Evolutionary conservation across 306 rosid species (phyloP), one percentile per base, ranked within the genome.

Genomic region (Prunus campanulata): DNA sequence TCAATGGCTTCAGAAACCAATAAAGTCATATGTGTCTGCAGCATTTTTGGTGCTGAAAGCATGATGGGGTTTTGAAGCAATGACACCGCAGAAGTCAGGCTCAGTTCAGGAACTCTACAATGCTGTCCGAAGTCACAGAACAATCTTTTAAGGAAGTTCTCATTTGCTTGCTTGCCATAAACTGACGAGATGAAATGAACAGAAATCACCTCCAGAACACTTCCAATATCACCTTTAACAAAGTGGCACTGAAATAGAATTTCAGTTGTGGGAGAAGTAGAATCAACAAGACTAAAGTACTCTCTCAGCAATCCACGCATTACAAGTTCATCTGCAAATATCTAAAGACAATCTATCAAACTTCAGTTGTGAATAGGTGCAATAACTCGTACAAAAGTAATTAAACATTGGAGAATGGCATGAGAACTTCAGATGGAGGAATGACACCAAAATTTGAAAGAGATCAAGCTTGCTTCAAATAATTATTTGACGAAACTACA

Each of bases 311-410:
- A 77, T 77, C 67, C 78, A 68, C 88, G 87, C 77, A 79, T 81
- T 78, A 85, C 73, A 84, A 89, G 85, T 78, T 92, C 97, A 77
- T 92, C 96, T 25, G 91, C 96, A 80, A 92, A 89, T 54, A 84
- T 97, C 98, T 94, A 78, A 46, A 67, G n/a, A 82, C 80, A 71
- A 83, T 19, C 59, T 19, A 24, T 66, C 83, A 61, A 79, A 49
- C 57, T 73, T 83, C 85, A 85, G 90, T 80, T 52, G 27, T 74
- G 70, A 11, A 82, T 2, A 27, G 44, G 51, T 62, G 70, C 61
- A 83, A 50, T 46, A 79, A 70, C 70, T 70, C 61, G 10, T 42
- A 78, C 14, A 66, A 35, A 78, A 68, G 47, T 44, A 75, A 64
- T 24, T 32, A 11, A 9, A 61, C 12, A 54, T 49, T 62, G 18